Evolutionary conservation across 202 grass and related monocot genomes (phyloP).

Genomic region (Panicum virgatum): DNA sequence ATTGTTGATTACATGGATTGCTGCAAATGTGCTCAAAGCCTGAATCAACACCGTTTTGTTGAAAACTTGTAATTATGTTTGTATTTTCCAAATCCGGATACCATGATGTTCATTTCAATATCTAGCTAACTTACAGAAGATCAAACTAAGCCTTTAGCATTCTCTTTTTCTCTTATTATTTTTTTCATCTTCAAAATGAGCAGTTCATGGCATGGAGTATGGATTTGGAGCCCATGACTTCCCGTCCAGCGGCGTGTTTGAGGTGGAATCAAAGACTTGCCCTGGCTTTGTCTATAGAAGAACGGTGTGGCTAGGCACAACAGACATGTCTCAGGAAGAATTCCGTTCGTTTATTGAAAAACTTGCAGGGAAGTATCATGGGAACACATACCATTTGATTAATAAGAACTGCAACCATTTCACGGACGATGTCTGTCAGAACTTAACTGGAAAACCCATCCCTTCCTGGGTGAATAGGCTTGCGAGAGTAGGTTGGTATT

Average conservation of each 20-base stretch:
- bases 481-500: slow-evolving; percentile 84
- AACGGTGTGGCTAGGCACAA: slow-evolving; percentile 71
- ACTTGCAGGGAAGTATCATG: slow-evolving; percentile 77
- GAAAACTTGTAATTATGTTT: neutral
- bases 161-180: neutral
- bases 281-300: slow-evolving; percentile 86
- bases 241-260: slow-evolving; percentile 89
- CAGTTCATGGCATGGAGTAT: slow-evolving; percentile 95
- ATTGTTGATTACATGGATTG: slow-evolving; percentile 13
- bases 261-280: slow-evolving; percentile 86
- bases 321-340: slow-evolving; percentile 74
- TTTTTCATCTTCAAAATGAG: slow-evolving; percentile 2
- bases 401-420: slow-evolving; percentile 98
- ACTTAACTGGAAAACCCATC: slow-evolving; percentile 80
- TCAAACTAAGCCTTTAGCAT: neutral
- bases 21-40: neutral
- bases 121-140: too few species aligned
- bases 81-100: too few species aligned
- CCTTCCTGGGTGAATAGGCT: slow-evolving; percentile 94
- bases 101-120: too few species aligned
- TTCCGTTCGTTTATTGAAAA: slow-evolving; percentile 80
- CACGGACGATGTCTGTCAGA: slow-evolving; percentile 77
- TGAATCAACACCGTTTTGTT: neutral
- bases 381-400: slow-evolving; percentile 82
- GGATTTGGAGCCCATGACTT: slow-evolving; percentile 94